Evolutionary conservation across 441 rosid genomes (phyloP), one percentile per base, ranked within the genome.

Genomic region (Mallotus repandus): DNA sequence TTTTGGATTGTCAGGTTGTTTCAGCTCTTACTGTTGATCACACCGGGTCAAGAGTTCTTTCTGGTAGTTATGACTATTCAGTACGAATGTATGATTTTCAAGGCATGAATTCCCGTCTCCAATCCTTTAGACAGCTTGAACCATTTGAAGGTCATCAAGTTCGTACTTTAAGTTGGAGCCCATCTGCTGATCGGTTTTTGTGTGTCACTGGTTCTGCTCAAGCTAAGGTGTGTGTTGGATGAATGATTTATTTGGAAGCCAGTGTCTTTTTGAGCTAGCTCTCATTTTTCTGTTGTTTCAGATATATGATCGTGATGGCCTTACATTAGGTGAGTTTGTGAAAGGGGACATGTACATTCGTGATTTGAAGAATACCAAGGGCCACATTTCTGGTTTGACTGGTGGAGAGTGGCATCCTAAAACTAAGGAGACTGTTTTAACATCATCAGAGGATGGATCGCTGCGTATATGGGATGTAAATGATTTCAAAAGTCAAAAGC

Each of bases 291-390:
- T 35, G 3, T 35, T 53, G 22, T 78, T 19, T 66, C 83, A 95
- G 99, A 91, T 93, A 78, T 96, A 85, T 81, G 99, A 96, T 76
- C 95, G 98, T 11, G 99, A 93, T 81, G 99, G 99, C 45, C 96
- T 96, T 78, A 89, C 93, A 4, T 81, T 96, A 54, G 99, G 98
- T 16, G 99, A 96, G 87, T 96, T 91, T 78, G 79, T 93, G 25
- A 96, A 96, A 71, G 99, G 99, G 62, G 99, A 96, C 80, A 96
- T 96, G 98, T 91, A 96, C 45, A 93, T 96, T 70, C 97, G 97
- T 71, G 98, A 96, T 86, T 85, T 96, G 67, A 96, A 96, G 87
- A 93, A 93, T 81, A 96, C 99, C 0, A 93, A 96, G 78, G 99
- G 99, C 14, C 99, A 96, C 71, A 90, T 96, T 49, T 76, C 93